A percentile compares a stretch with the other conserved stretches of the same genome.
Conservation (phyloP, 2,329 filamentous ascomycete genomes). For the Trichothecium roseum region DNA sequence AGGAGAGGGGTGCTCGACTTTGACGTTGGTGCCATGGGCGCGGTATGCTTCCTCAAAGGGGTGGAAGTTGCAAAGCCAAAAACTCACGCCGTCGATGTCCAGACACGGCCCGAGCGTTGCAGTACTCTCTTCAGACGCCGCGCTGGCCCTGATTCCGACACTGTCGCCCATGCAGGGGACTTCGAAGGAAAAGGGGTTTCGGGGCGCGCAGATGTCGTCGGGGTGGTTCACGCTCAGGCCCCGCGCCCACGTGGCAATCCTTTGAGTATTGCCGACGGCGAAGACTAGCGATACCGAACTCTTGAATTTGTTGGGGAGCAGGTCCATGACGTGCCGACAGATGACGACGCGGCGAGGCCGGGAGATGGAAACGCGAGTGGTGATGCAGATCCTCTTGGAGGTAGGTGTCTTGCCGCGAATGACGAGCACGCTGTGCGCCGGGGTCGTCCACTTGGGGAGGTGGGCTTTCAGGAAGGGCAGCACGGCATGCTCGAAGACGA, state of each 20-base stretch:
- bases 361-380: slow-evolving; percentile 22
- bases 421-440: slow-evolving; percentile 27
- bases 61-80: slow-evolving; percentile 33
- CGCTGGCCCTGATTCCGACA: slow-evolving; percentile 22
- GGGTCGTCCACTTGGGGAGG: slow-evolving; percentile 29
- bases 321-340: slow-evolving; percentile 27
- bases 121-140: slow-evolving; percentile 20
- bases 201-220: slow-evolving; percentile 28
- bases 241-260: slow-evolving; percentile 26
- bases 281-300: slow-evolving; percentile 24
- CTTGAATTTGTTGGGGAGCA: slow-evolving; percentile 23
- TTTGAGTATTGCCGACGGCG: slow-evolving; percentile 23
- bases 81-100: slow-evolving; percentile 22
- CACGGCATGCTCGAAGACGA: slow-evolving; percentile 31
- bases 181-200: slow-evolving; percentile 31
- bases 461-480: slow-evolving; percentile 32
- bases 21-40: slow-evolving; percentile 11
- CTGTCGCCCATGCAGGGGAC: slow-evolving; percentile 35
- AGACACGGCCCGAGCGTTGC: slow-evolving; percentile 32
- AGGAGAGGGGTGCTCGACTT: slow-evolving; percentile 29
- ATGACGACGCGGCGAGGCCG: slow-evolving; percentile 27
- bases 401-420: slow-evolving; percentile 23
- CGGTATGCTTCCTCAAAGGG: slow-evolving; percentile 28
- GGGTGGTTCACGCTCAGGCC: slow-evolving; percentile 24
- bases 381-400: slow-evolving; percentile 27